Evolutionary conservation across 176 grass and related monocot species (phyloP).

Genomic region (Cenchrus fungigraminus): DNA sequence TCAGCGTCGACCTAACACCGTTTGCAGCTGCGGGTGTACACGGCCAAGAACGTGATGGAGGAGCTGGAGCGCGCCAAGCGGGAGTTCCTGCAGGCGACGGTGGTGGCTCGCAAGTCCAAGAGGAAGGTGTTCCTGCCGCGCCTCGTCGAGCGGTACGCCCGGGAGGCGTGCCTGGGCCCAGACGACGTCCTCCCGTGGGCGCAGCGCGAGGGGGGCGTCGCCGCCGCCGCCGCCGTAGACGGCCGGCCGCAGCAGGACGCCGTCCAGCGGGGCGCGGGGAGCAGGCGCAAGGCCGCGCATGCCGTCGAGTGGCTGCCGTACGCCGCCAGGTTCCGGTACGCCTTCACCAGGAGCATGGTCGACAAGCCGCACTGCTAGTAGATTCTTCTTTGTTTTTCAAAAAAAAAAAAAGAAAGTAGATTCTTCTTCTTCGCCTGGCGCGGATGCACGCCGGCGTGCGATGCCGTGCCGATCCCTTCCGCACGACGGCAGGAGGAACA

Average conservation of each 20-base stretch:
- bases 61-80: constrained; percentile 87
- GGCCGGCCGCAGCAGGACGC: constrained; percentile 52
- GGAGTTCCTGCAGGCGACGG: constrained; percentile 75
- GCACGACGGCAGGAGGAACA: background rate
- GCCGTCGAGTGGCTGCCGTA: constrained; percentile 92
- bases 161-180: constrained; percentile 57
- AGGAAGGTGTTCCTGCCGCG: constrained; percentile 77
- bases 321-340: constrained; percentile 81
- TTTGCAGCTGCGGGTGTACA: constrained; percentile 84
- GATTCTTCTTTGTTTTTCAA: background rate
- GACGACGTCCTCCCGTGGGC: constrained; percentile 67
- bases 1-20: background rate
- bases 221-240: constrained; percentile 34
- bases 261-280: constrained; percentile 42
- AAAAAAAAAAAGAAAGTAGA: background rate
- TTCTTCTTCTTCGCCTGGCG: background rate
- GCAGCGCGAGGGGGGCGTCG: constrained; percentile 42
- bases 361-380: constrained; percentile 47
- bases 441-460: background rate
- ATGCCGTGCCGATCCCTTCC: background rate
- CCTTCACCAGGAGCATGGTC: constrained; percentile 59
- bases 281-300: constrained; percentile 72
- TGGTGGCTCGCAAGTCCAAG: constrained; percentile 71
- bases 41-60: constrained; percentile 66
- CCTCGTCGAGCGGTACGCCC: constrained; percentile 76